Conservation (phyloP, 2,329 filamentous ascomycete genomes). For the Calonectria leucothoes region DNA sequence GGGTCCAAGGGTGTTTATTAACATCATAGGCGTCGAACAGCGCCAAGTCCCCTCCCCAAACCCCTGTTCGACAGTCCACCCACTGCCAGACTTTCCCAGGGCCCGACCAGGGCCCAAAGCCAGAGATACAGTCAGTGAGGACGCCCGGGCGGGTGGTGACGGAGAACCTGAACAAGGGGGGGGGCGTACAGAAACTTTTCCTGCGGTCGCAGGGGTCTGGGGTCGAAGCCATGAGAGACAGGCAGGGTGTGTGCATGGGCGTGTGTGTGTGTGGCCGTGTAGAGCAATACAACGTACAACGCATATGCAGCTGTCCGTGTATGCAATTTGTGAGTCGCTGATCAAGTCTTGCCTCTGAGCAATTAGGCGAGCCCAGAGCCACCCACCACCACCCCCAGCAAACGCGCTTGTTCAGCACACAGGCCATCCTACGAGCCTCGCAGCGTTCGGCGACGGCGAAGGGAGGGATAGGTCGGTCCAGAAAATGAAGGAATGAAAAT, state of each 20-base stretch:
- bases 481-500: neutral
- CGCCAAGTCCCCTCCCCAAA: slow-evolving; percentile 18
- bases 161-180: slow-evolving; percentile 20
- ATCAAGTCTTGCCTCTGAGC: neutral
- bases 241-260: slow-evolving; percentile 29
- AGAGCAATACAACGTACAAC: slow-evolving; percentile 28
- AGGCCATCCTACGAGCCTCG: slow-evolving; percentile 41
- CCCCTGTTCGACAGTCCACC: slow-evolving; percentile 39
- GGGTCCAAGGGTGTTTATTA: slow-evolving; percentile 42
- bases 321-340: slow-evolving; percentile 23
- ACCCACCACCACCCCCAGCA: slow-evolving; percentile 20
- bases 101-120: slow-evolving; percentile 19
- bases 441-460: slow-evolving; percentile 40
- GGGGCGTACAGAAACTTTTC: slow-evolving; percentile 26
- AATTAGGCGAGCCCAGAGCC: slow-evolving; percentile 9
- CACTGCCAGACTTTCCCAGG: slow-evolving; percentile 25
- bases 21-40: slow-evolving; percentile 26
- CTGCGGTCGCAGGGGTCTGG: slow-evolving; percentile 30
- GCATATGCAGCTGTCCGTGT: slow-evolving; percentile 21
- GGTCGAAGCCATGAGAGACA: slow-evolving; percentile 34
- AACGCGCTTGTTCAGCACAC: slow-evolving; percentile 35
- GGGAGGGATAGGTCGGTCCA: slow-evolving; percentile 27
- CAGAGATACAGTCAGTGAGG: slow-evolving; percentile 23
- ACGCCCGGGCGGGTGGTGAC: slow-evolving; percentile 21
- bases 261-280: slow-evolving; percentile 9